Evolutionary conservation across 1,284 basidiomycete genomes (phyloP).

Genomic region (Leccinum proliferum): DNA sequence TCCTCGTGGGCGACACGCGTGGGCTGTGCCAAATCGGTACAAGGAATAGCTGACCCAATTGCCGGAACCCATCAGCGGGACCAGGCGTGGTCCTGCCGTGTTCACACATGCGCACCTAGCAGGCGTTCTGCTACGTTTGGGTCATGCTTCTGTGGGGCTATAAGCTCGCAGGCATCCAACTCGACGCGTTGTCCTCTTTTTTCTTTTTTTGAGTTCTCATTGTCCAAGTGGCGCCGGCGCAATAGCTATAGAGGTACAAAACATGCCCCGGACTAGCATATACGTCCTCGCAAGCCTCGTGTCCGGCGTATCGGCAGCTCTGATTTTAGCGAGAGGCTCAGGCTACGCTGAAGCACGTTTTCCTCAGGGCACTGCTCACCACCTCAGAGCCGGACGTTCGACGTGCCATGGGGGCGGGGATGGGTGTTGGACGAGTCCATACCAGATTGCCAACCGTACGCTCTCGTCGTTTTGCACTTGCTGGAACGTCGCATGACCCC

Average conservation of each 20-base stretch:
- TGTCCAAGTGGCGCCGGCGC: conserved; percentile 7
- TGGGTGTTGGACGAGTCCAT: conserved; percentile 55
- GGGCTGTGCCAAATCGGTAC: conserved; percentile 6
- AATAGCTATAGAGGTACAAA: conserved; percentile 3
- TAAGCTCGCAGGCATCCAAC: conserved; percentile 14
- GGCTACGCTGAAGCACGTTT: conserved; percentile 35
- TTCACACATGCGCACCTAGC: conserved; percentile 15
- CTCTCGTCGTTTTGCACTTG: neutral
- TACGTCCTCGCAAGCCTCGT: conserved; percentile 19
- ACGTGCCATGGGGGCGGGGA: conserved; percentile 48
- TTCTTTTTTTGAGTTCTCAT: conserved; percentile 6
- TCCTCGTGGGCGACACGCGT: conserved; percentile 13
- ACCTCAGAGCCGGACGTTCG: conserved; percentile 55
- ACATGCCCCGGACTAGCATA: conserved; percentile 16
- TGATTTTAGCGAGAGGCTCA: conserved; percentile 25
- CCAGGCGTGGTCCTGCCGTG: conserved; percentile 16
- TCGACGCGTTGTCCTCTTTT: conserved; percentile 7
- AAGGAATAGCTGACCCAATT: conserved; percentile 1
- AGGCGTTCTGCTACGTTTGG: conserved; percentile 19
- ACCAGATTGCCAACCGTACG: conserved; percentile 63
- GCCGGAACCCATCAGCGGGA: conserved; percentile 5
- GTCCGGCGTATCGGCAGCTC: conserved; percentile 17
- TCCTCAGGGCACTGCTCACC: conserved; percentile 18
- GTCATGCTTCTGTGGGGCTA: conserved; percentile 17
- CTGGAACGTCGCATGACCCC: conserved; percentile 2